phyloP scores from a whole-genome alignment of 2,329 filamentous ascomycete genomes.

The Colletotrichum euphorbiae region DNA sequence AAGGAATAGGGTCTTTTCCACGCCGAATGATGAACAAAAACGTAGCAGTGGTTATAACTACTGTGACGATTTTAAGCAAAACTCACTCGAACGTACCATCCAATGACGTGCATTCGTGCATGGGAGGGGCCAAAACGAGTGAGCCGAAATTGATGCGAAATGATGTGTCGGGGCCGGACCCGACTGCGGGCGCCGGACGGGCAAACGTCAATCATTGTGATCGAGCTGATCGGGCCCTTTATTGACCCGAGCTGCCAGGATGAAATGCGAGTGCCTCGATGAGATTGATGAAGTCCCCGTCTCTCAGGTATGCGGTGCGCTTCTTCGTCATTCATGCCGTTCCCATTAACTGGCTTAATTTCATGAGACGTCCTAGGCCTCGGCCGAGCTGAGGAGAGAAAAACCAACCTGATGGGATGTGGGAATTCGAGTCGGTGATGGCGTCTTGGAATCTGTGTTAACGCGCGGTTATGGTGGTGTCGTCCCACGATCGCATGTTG shows the following conservation, averaged over 20 bases:
- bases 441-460: not conserved
- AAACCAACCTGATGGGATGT: not conserved
- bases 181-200: not conserved
- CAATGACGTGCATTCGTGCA: not conserved
- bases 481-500: constrained; percentile 23
- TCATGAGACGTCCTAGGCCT: not conserved
- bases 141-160: constrained; percentile 27
- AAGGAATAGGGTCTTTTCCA: too few relatives aligned
- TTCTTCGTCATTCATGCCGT: not conserved
- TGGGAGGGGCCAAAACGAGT: not conserved
- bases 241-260: constrained; percentile 7
- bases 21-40: too few relatives aligned
- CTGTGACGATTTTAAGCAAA: too few relatives aligned
- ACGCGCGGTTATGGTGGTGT: not conserved
- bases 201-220: not conserved
- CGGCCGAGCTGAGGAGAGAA: not conserved
- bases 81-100: not conserved
- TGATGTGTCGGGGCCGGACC: not conserved
- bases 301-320: not conserved
- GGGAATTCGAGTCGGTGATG: fast-evolving
- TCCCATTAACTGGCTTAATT: not conserved
- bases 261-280: not conserved
- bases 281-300: constrained; percentile 6
- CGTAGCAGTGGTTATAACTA: too few relatives aligned
- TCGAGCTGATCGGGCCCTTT: not conserved